These are phyloP conservation scores for Noccaea bulbosa DNA, from an alignment of 345 rosid species.

Conservation along the genomic window DNA sequence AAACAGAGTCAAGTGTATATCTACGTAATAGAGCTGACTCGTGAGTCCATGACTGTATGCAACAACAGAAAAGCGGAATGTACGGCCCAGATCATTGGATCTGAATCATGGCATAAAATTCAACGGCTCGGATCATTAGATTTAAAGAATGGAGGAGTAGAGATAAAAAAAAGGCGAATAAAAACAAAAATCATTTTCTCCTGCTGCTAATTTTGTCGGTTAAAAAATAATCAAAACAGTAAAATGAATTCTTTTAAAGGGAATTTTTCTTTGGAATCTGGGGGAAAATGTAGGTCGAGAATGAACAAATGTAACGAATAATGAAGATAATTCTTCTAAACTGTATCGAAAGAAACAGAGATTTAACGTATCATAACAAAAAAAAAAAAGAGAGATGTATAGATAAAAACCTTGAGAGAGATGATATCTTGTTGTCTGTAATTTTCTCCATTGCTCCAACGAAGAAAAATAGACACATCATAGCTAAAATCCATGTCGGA, in stretches of 20 bases:
- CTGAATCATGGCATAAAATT: conserved; percentile 48
- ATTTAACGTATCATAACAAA: conserved; percentile 29
- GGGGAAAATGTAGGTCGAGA: conserved; percentile 23
- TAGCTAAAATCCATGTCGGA: conserved; percentile 38
- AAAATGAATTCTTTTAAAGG: not conserved
- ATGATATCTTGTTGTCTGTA: conserved; percentile 34
- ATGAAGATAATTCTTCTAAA: not conserved
- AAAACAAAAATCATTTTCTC: conserved; percentile 12
- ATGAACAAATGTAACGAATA: conserved; percentile 11
- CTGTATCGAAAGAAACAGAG: not conserved
- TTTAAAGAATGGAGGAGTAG: not conserved
- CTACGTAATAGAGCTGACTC: conserved; percentile 30
- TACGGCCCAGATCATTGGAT: conserved; percentile 69
- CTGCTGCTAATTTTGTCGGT: conserved; percentile 36
- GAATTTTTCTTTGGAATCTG: not conserved
- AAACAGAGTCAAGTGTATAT: conserved; percentile 38
- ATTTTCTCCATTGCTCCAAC: conserved; percentile 43
- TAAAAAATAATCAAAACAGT: conserved; percentile 19
- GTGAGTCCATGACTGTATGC: conserved; percentile 7
- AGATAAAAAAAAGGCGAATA: not conserved
- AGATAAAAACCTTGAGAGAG: conserved; percentile 36
- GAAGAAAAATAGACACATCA: conserved; percentile 37
- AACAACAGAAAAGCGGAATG: conserved; percentile 44
- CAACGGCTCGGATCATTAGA: conserved; percentile 51
- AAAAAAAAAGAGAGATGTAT: conserved; percentile 6